These are phyloP conservation scores for Aphanomyces astaci DNA, from an alignment of 352 stramenopile genomes.

Conservation along the genomic window DNA sequence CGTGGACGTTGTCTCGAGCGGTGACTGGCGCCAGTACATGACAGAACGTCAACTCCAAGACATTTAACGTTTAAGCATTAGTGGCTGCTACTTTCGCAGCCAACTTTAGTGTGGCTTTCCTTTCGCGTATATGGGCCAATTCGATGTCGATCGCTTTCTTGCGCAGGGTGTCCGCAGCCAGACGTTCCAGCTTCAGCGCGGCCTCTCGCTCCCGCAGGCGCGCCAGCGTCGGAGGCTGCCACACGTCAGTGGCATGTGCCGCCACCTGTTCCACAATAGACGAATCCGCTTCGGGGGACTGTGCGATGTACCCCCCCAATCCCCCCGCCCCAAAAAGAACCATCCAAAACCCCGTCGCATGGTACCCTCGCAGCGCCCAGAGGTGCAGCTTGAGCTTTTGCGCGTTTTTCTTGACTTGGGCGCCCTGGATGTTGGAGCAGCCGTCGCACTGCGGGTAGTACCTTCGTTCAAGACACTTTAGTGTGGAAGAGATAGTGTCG, in stretches of 20 bases:
- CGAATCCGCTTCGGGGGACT: background rate
- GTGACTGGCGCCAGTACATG: slow-evolving; percentile 20
- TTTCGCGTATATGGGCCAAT: background rate
- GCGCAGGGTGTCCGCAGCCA: background rate
- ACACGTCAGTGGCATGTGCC: background rate
- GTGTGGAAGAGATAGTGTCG: no score
- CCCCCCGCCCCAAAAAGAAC: slow-evolving; percentile 39
- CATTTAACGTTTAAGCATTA: background rate
- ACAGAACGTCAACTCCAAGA: background rate
- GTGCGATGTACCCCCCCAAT: slow-evolving; percentile 5
- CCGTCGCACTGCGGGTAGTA: slow-evolving; percentile 80
- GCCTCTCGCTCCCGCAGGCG: slow-evolving; percentile 1
- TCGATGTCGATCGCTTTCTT: slow-evolving; percentile 11
- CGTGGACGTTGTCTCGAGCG: background rate
- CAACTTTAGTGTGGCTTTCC: slow-evolving; percentile 7
- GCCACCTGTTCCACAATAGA: slow-evolving; percentile 17
- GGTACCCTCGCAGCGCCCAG: slow-evolving; percentile 52
- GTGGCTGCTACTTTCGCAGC: background rate
- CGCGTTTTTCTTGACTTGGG: slow-evolving; percentile 31
- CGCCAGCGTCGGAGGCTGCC: background rate
- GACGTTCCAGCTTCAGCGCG: background rate
- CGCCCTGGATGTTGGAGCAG: slow-evolving; percentile 57
- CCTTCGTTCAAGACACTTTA: slow-evolving; percentile 33
- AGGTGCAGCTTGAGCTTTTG: slow-evolving; percentile 59
- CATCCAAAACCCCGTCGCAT: slow-evolving; percentile 73